phyloP scores from a whole-genome alignment of 768 basidiomycete species.

The Podaxis sp. region DNA sequence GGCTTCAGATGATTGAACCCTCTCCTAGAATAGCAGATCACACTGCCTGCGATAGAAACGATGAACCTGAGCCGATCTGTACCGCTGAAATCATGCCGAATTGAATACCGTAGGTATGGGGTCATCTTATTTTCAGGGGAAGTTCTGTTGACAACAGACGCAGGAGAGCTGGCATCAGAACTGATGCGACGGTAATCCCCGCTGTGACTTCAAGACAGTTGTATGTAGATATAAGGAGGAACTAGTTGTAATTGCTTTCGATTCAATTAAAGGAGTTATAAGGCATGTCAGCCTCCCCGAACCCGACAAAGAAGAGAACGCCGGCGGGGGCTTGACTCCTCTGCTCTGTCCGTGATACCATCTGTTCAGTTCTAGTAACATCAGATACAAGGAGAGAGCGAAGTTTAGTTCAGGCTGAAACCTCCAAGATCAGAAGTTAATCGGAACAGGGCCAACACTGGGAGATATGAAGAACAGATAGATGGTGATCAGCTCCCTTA shows the following conservation, averaged over 20 bases:
- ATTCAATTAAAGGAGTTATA: slow-evolving; percentile 3
- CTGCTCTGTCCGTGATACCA: neutral
- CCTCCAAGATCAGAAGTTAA: neutral
- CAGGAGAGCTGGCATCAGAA: neutral
- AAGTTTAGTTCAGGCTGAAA: neutral
- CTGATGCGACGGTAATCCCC: slow-evolving; percentile 2
- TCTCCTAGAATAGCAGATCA: neutral
- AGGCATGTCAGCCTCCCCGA: neutral
- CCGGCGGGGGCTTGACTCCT: neutral
- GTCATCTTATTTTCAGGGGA: neutral
- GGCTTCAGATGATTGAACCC: neutral
- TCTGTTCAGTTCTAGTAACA: neutral
- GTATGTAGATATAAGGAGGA: slow-evolving; percentile 1
- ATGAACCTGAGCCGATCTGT: neutral
- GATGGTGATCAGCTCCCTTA: neutral
- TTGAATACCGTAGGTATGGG: slow-evolving; percentile 11
- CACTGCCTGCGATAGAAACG: neutral
- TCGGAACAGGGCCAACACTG: slow-evolving; percentile 15
- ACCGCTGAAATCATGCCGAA: slow-evolving; percentile 6
- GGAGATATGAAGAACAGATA: neutral
- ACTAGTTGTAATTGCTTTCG: neutral
- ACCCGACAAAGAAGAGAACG: neutral
- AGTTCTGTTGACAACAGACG: neutral
- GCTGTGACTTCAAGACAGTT: neutral
- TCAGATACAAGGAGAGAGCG: neutral